A percentile compares a stretch with the other conserved stretches of the same genome.
Evolutionary conservation across 805 yeast species (phyloP).

Genomic region (Jamesozyma lodderae): DNA sequence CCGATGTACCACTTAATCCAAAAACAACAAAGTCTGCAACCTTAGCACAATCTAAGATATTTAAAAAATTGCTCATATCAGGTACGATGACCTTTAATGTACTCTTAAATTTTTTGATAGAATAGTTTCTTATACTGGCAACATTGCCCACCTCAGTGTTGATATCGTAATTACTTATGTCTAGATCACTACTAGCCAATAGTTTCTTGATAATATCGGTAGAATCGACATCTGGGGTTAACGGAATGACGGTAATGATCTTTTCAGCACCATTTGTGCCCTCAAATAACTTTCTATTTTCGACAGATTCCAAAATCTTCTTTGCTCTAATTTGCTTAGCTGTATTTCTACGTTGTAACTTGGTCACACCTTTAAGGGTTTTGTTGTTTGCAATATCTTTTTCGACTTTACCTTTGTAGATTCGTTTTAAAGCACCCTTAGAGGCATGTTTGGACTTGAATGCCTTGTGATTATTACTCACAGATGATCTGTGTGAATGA

Average conservation of each 20-base stretch:
- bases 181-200: conserved; percentile 32
- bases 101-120: conserved; percentile 61
- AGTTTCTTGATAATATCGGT: conserved; percentile 45
- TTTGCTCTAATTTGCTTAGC: conserved; percentile 68
- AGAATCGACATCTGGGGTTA: conserved; percentile 61
- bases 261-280: conserved; percentile 76
- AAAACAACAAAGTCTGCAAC: conserved; percentile 83
- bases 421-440: conserved; percentile 76
- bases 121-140: conserved; percentile 45
- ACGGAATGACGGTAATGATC: conserved; percentile 69
- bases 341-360: conserved; percentile 64
- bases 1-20: conserved; percentile 79
- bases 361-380: conserved; percentile 30
- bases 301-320: conserved; percentile 54
- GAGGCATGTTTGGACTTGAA: conserved; percentile 89
- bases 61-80: conserved; percentile 52
- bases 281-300: conserved; percentile 63
- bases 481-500: conserved; percentile 75
- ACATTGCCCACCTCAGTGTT: conserved; percentile 14
- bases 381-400: conserved; percentile 38
- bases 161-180: conserved; percentile 30
- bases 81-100: conserved; percentile 67
- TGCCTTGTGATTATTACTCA: conserved; percentile 78
- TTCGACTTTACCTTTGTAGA: conserved; percentile 81
- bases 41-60: conserved; percentile 77